Conservation (phyloP, 2,329 filamentous ascomycete species). For the Fusarium scirpi region DNA sequence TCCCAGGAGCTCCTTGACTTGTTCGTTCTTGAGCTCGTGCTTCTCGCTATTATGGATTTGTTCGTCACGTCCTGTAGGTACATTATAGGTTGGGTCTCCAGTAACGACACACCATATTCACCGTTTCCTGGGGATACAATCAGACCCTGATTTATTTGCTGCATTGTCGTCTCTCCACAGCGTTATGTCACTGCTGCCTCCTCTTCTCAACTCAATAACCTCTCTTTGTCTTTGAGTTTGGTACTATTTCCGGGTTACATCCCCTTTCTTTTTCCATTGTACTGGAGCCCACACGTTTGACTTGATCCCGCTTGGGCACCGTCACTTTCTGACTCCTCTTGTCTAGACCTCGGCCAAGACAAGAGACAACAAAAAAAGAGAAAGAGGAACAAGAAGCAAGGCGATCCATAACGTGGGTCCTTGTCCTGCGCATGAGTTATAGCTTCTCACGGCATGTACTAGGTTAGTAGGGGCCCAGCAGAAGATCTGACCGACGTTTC, state of each 20-base stretch:
- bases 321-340: slow-evolving; percentile 29
- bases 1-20: slow-evolving; percentile 19
- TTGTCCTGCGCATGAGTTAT: slow-evolving; percentile 43
- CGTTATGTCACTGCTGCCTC: slow-evolving; percentile 39
- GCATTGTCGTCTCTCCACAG: slow-evolving; percentile 40
- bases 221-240: slow-evolving; percentile 19
- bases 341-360: slow-evolving; percentile 39
- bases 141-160: slow-evolving; percentile 45
- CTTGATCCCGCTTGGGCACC: slow-evolving; percentile 19
- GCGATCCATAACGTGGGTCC: slow-evolving; percentile 50
- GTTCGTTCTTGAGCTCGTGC: slow-evolving; percentile 39
- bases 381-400: slow-evolving; percentile 35
- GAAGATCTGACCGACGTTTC: slow-evolving; percentile 45
- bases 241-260: slow-evolving; percentile 40
- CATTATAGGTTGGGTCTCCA: slow-evolving; percentile 44
- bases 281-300: slow-evolving; percentile 34
- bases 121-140: slow-evolving; percentile 41
- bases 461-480: slow-evolving; percentile 30
- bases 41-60: slow-evolving; percentile 28
- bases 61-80: slow-evolving; percentile 36
- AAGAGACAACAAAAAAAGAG: slow-evolving; percentile 14
- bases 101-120: slow-evolving; percentile 38
- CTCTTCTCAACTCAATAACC: slow-evolving; percentile 40
- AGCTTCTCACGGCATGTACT: slow-evolving; percentile 41
- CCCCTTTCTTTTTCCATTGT: slow-evolving; percentile 47